A percentile compares a stretch with the other conserved stretches of the same genome.
Conservation (phyloP, 2,329 filamentous ascomycete species). For the Periconia sp. region DNA sequence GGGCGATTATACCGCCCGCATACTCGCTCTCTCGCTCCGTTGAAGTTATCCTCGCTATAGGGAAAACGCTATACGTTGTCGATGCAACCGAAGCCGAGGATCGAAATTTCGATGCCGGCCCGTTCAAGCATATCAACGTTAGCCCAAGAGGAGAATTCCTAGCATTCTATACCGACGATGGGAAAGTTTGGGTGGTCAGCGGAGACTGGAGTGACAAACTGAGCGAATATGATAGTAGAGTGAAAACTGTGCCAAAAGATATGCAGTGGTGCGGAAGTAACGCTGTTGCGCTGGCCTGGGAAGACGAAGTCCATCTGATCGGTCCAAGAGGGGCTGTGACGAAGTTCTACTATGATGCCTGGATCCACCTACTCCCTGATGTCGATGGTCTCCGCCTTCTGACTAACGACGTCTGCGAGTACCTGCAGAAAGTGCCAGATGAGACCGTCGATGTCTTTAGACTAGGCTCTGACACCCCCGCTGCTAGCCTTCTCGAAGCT, state of each 20-base stretch:
- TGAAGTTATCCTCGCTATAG: constrained; percentile 87
- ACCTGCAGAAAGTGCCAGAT: constrained; percentile 89
- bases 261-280: constrained; percentile 97
- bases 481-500: constrained; percentile 91
- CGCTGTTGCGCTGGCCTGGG: constrained; percentile 92
- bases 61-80: constrained; percentile 81
- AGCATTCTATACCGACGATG: constrained; percentile 83
- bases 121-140: constrained; percentile 87
- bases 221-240: constrained; percentile 89
- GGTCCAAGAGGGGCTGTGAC: constrained; percentile 79
- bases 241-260: constrained; percentile 82
- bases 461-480: constrained; percentile 83
- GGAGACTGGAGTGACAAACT: constrained; percentile 93
- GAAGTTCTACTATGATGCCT: constrained; percentile 87
- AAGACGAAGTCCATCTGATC: constrained; percentile 94
- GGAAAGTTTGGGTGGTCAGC: constrained; percentile 87
- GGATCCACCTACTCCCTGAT: constrained; percentile 87
- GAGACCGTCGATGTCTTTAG: constrained; percentile 89
- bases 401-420: constrained; percentile 95
- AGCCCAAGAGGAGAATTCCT: constrained; percentile 90
- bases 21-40: constrained; percentile 91
- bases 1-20: constrained; percentile 86
- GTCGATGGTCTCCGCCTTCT: constrained; percentile 87
- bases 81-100: constrained; percentile 92
- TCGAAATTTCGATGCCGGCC: constrained; percentile 86